Percentiles rank a stretch among this genome's conserved stretches.
Conservation (phyloP, 2,329 filamentous ascomycete species). For the Sordariomycetes sp. region DNA sequence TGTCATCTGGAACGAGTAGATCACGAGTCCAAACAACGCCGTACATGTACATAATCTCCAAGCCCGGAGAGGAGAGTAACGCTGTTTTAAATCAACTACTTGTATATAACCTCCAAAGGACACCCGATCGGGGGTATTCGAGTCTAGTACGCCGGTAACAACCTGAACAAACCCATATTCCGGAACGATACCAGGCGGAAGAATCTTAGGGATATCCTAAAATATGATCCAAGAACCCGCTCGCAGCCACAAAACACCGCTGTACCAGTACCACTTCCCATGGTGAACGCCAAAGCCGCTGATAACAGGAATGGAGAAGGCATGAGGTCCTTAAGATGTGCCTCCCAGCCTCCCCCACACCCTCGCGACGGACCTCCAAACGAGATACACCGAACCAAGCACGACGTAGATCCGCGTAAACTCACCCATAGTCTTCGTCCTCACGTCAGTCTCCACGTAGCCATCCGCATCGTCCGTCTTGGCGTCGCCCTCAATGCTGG, state of each 20-base stretch:
- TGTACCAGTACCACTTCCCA: not conserved
- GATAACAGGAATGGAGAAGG: not conserved
- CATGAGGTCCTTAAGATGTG: not conserved
- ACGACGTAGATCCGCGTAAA: constrained; percentile 44
- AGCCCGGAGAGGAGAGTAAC: not conserved
- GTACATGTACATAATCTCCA: not conserved
- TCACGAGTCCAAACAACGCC: not conserved
- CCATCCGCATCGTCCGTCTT: constrained; percentile 35
- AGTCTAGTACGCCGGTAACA: not conserved
- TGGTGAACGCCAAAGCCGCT: not conserved
- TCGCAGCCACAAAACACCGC: not conserved
- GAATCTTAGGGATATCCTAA: not conserved
- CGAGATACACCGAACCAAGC: constrained; percentile 29
- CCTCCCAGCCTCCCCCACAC: constrained; percentile 7
- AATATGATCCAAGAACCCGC: not conserved
- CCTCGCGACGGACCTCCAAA: constrained; percentile 27
- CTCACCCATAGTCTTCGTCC: constrained; percentile 41
- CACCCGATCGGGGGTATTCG: not conserved
- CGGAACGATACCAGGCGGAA: not conserved
- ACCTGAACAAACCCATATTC: not conserved
- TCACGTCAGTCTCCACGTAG: constrained; percentile 49
- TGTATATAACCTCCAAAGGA: not conserved
- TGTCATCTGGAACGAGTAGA: constrained; percentile 35
- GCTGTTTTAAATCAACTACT: not conserved
- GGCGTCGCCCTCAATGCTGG: constrained; percentile 16